Evolutionary conservation across 805 yeast genomes (phyloP).

Genomic region (Zygosaccharomyces siamensis): DNA sequence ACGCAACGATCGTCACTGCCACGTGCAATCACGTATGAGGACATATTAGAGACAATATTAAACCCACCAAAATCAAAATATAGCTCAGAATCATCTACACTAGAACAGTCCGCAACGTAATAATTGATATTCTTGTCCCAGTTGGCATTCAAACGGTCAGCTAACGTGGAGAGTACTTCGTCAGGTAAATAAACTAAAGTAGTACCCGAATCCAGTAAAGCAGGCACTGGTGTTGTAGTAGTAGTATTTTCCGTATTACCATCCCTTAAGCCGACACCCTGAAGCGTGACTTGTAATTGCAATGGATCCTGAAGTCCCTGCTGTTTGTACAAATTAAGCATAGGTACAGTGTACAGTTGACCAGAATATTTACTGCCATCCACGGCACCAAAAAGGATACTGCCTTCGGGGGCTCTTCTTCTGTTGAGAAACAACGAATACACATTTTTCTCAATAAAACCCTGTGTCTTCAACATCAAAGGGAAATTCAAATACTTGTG

Average conservation of each 20-base stretch:
- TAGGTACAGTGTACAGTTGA: slow-evolving; percentile 33
- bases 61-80: slow-evolving; percentile 51
- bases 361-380: slow-evolving; percentile 39
- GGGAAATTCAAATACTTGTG: slow-evolving; percentile 18
- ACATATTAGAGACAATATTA: slow-evolving; percentile 45
- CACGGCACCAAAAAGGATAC: slow-evolving; percentile 41
- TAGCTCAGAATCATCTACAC: slow-evolving; percentile 27
- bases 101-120: slow-evolving; percentile 42
- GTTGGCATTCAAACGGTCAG: slow-evolving; percentile 36
- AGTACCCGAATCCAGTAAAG: slow-evolving; percentile 43
- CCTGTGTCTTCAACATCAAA: slow-evolving; percentile 15
- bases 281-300: slow-evolving; percentile 33
- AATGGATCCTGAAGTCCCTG: slow-evolving; percentile 14
- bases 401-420: slow-evolving; percentile 41
- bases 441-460: slow-evolving; percentile 41
- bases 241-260: slow-evolving; percentile 21
- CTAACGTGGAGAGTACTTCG: slow-evolving; percentile 33
- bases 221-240: slow-evolving; percentile 29
- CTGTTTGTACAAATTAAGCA: slow-evolving; percentile 15
- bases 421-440: slow-evolving; percentile 47
- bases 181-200: slow-evolving; percentile 43
- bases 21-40: slow-evolving; percentile 28
- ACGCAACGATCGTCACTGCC: slow-evolving; percentile 38
- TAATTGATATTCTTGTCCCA: slow-evolving; percentile 39
- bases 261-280: slow-evolving; percentile 32